Percentiles rank a stretch among this genome's conserved stretches.
These are phyloP conservation scores for Funneliformis mosseae DNA, from an alignment of 192 early-diverging fungal genomes.

Conservation along the genomic window DNA sequence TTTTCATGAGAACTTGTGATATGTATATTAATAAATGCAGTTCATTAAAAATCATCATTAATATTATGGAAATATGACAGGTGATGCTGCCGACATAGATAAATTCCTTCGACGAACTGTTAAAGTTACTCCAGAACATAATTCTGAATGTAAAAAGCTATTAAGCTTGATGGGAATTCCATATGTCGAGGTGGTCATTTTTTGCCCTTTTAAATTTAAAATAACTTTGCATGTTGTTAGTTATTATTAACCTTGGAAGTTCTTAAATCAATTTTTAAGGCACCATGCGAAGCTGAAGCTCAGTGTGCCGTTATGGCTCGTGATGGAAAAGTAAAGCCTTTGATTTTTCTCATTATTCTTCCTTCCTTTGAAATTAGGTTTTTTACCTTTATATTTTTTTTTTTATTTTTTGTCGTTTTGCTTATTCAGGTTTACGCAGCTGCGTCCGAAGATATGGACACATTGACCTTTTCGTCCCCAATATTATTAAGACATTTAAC, in stretches of 20 bases:
- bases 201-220: not conserved
- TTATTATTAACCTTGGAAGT: constrained; percentile 13
- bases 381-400: not conserved
- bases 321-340: constrained; percentile 65
- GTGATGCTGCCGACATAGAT: constrained; percentile 76
- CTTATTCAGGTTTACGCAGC: constrained; percentile 78
- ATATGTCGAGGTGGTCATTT: constrained; percentile 67
- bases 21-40: not conserved
- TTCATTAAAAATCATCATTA: not conserved
- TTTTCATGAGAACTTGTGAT: not conserved
- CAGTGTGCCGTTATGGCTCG: constrained; percentile 94
- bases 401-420: not conserved
- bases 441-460: constrained; percentile 99
- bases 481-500: constrained; percentile 92
- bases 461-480: constrained; percentile 89
- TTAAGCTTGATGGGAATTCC: constrained; percentile 94
- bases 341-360: not conserved
- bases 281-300: constrained; percentile 97
- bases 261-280: constrained; percentile 40
- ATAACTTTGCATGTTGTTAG: not conserved
- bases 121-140: constrained; percentile 92
- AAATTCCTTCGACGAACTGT: constrained; percentile 88
- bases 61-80: constrained; percentile 32
- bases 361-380: not conserved
- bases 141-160: constrained; percentile 86